These are phyloP conservation scores for Globisporangium polare DNA, from an alignment of 352 stramenopile species.

Conservation along the genomic window DNA sequence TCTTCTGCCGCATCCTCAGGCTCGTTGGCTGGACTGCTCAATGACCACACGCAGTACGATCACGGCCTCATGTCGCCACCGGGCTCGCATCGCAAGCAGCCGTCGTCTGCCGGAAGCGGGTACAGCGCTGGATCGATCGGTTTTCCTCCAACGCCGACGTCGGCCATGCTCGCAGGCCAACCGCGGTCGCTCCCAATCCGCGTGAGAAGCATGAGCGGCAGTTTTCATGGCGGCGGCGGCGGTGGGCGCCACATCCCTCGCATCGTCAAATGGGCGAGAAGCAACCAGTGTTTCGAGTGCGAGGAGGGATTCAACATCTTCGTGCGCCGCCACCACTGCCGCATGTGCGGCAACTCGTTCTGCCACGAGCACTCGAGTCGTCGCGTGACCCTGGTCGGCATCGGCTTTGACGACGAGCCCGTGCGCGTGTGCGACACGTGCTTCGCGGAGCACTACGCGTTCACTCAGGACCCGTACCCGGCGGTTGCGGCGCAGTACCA, in stretches of 20 bases:
- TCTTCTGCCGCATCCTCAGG: conserved; percentile 60
- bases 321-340: conserved; percentile 79
- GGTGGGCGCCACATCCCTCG: conserved; percentile 30
- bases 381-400: conserved; percentile 64
- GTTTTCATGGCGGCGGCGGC: conserved; percentile 9
- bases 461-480: conserved; percentile 25
- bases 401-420: conserved; percentile 80
- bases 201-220: conserved; percentile 11
- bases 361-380: conserved; percentile 83
- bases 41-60: conserved; percentile 29
- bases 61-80: conserved; percentile 37
- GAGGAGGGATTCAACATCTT: conserved; percentile 83
- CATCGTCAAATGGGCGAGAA: conserved; percentile 80
- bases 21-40: conserved; percentile 31
- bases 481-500: conserved; percentile 1
- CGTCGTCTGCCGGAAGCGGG: conserved; percentile 30
- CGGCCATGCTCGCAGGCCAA: conserved; percentile 4
- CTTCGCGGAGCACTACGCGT: conserved; percentile 70
- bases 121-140: conserved; percentile 25
- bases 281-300: conserved; percentile 83
- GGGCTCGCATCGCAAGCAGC: conserved; percentile 37
- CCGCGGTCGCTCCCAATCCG: conserved; percentile 11
- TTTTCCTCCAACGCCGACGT: conserved; percentile 11
- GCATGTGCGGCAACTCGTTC: conserved; percentile 86
- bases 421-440: conserved; percentile 86